A percentile compares a stretch with the other conserved stretches of the same genome.
Conservation (phyloP, 2,329 filamentous ascomycete species). For the Colletotrichum magnum region DNA sequence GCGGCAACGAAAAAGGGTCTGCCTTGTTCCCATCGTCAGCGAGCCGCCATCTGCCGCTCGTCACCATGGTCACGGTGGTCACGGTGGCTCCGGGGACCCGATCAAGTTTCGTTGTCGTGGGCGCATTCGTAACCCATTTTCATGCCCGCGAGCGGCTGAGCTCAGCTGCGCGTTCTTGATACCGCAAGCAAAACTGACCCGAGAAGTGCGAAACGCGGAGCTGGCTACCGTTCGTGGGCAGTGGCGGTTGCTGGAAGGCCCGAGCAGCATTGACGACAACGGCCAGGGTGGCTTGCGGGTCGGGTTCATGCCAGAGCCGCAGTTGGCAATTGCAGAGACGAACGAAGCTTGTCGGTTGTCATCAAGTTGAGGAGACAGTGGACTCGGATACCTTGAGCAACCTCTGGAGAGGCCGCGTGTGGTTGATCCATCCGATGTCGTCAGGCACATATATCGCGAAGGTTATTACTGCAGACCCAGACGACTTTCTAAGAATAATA, state of each 20-base stretch:
- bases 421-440: slow-evolving; percentile 31
- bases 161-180: slow-evolving; percentile 17
- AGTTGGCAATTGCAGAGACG: slow-evolving; percentile 16
- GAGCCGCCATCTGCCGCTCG: slow-evolving; percentile 32
- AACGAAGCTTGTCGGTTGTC: slow-evolving; percentile 18
- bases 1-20: slow-evolving; percentile 21
- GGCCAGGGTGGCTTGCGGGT: slow-evolving; percentile 32
- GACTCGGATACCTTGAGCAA: slow-evolving; percentile 2
- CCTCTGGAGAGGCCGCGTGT: slow-evolving; percentile 34
- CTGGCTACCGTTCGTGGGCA: not conserved
- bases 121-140: slow-evolving; percentile 33
- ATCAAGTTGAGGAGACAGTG: slow-evolving; percentile 31
- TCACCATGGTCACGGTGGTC: slow-evolving; percentile 17
- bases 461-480: slow-evolving; percentile 4
- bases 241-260: slow-evolving; percentile 25
- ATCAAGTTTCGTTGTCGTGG: slow-evolving; percentile 23
- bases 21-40: slow-evolving; percentile 21
- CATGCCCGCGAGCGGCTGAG: slow-evolving; percentile 31
- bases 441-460: slow-evolving; percentile 27
- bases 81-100: slow-evolving; percentile 12
- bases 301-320: slow-evolving; percentile 37
- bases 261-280: slow-evolving; percentile 33
- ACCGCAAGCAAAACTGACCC: slow-evolving; percentile 12
- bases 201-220: slow-evolving; percentile 24
- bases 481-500: slow-evolving; percentile 38